Conservation (phyloP, 2,329 filamentous ascomycete species). For the Penicillium sp. region DNA sequence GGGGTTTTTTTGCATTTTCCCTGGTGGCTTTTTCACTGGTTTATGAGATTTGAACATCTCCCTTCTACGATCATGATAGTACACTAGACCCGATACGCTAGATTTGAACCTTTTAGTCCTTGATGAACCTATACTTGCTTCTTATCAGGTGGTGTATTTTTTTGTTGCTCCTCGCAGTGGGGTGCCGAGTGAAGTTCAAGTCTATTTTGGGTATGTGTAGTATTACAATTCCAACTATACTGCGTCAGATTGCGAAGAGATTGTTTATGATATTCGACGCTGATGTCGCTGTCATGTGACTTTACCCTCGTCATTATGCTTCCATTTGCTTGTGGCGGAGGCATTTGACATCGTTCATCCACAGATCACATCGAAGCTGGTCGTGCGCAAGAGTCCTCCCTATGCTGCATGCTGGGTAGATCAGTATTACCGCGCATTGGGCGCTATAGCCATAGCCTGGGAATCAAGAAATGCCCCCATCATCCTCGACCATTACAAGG, state of each 20-base stretch:
- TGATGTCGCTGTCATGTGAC: background rate
- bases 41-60: slow-evolving; percentile 10
- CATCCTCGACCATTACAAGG: background rate
- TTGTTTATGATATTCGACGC: background rate
- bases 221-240: too few species aligned
- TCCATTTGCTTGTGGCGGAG: background rate
- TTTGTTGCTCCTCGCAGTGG: background rate
- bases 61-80: slow-evolving; percentile 17
- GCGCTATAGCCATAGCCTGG: background rate
- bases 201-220: too few species aligned
- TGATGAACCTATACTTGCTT: background rate
- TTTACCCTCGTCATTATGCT: background rate
- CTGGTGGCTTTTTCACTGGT: slow-evolving; percentile 1
- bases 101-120: slow-evolving; percentile 4
- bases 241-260: too few species aligned
- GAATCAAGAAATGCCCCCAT: background rate
- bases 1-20: slow-evolving; percentile 24
- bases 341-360: background rate
- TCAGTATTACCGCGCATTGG: background rate
- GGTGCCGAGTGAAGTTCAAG: background rate
- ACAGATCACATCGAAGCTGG: background rate
- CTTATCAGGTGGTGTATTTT: background rate
- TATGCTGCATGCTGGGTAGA: slow-evolving; percentile 11
- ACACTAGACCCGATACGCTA: slow-evolving; percentile 11
- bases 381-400: background rate